phyloP scores from a whole-genome alignment of 495 filamentous ascomycete species.

The Chaetomidium leptoderma region DNA sequence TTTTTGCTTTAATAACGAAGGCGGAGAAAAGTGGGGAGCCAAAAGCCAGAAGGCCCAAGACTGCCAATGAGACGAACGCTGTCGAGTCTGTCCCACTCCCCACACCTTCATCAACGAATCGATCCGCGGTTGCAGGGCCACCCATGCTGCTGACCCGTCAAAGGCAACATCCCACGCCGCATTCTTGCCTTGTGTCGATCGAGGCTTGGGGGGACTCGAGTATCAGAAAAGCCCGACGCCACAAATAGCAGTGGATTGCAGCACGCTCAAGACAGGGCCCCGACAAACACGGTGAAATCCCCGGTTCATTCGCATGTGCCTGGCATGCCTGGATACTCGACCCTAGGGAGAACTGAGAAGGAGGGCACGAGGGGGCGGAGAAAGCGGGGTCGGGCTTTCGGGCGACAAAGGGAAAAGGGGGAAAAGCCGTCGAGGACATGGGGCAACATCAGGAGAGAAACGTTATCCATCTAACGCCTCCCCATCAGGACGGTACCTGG shows the following conservation, averaged over 20 bases:
- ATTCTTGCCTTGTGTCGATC: constrained; percentile 10
- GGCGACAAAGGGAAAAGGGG: neutral
- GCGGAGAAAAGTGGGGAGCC: neutral
- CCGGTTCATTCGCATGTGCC: neutral
- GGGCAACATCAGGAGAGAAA: neutral
- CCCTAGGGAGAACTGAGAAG: neutral
- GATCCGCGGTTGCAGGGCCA: constrained; percentile 8
- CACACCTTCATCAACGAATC: constrained; percentile 11
- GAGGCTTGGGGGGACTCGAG: neutral
- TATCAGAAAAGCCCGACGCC: neutral
- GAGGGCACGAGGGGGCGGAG: constrained; percentile 10
- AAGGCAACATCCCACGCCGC: constrained; percentile 18
- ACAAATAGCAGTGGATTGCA: neutral
- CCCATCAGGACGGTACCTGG: too few relatives aligned
- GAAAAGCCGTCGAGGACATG: too few relatives aligned
- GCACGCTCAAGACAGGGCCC: neutral
- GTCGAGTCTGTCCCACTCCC: constrained; percentile 11
- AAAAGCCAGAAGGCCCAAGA: neutral
- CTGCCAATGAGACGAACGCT: constrained; percentile 18
- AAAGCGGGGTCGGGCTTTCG: constrained; percentile 4
- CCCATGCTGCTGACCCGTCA: constrained; percentile 11
- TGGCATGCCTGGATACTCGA: neutral
- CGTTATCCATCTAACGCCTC: too few relatives aligned
- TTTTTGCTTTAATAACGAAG: constrained; percentile 8
- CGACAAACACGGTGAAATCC: neutral